Conservation (phyloP, 306 rosid species). For the Quercus rubra region DNA sequence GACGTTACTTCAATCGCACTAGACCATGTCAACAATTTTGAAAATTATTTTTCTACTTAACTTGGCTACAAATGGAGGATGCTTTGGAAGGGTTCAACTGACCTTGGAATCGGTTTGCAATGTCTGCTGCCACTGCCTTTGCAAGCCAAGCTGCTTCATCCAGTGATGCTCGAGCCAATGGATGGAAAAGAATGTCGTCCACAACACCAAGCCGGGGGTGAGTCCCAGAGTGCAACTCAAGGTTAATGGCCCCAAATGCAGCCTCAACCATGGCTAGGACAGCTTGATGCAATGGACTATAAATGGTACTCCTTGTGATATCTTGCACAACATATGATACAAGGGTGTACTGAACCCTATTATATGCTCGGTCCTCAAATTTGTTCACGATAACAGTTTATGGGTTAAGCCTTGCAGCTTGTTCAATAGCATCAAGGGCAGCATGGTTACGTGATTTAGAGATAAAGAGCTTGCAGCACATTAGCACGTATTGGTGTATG, state of each 20-base stretch:
- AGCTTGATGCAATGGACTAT: constrained; percentile 74
- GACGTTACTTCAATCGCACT: too few relatives aligned
- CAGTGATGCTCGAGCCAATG: constrained; percentile 52
- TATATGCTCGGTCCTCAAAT: constrained; percentile 46
- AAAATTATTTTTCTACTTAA: too few relatives aligned
- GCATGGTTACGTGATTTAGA: constrained; percentile 59
- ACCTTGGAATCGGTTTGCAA: constrained; percentile 68
- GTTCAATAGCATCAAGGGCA: constrained; percentile 58
- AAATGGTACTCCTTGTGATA: constrained; percentile 53
- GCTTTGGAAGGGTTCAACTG: background rate
- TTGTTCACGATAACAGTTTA: constrained; percentile 60
- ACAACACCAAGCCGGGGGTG: constrained; percentile 77
- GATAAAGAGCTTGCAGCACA: constrained; percentile 28
- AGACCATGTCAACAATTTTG: too few relatives aligned
- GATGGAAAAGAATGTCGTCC: constrained; percentile 83
- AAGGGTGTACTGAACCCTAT: constrained; percentile 36
- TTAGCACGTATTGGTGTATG: too few relatives aligned
- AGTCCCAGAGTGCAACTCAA: constrained; percentile 67
- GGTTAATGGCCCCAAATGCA: constrained; percentile 60
- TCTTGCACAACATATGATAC: constrained; percentile 64
- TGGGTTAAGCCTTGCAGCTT: constrained; percentile 51
- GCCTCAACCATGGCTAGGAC: constrained; percentile 67
- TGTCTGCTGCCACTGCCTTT: constrained; percentile 61
- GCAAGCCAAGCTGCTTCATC: constrained; percentile 89
- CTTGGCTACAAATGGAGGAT: background rate